Conservation (phyloP, 495 filamentous ascomycete genomes). For the Penicillium fimorum region DNA sequence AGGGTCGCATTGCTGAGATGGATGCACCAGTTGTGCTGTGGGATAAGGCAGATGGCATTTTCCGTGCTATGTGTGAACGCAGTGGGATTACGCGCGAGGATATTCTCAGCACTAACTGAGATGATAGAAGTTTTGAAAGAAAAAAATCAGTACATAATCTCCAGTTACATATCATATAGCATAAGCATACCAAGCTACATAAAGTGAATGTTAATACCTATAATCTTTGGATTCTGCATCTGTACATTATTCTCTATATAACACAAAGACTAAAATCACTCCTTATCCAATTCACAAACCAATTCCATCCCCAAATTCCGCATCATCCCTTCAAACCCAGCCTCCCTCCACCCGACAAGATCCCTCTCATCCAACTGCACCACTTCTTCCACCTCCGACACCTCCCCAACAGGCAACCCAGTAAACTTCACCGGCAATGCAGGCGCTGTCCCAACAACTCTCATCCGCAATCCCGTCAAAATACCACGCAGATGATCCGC, state of each 20-base stretch:
- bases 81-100: conserved; percentile 81
- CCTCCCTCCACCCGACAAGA: conserved; percentile 26
- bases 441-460: conserved; percentile 25
- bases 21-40: conserved; percentile 72
- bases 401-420: conserved; percentile 22
- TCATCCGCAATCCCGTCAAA: conserved; percentile 25
- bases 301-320: conserved; percentile 32
- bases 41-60: conserved; percentile 67
- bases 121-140: not conserved
- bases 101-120: conserved; percentile 24
- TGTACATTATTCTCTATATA: not conserved
- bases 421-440: conserved; percentile 22
- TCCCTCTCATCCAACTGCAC: conserved; percentile 26
- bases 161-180: not conserved
- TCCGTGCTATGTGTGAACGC: conserved; percentile 87
- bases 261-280: not conserved
- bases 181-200: not conserved
- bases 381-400: conserved; percentile 20
- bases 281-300: conserved; percentile 31
- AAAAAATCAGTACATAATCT: not conserved
- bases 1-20: conserved; percentile 80
- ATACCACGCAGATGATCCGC: conserved; percentile 25
- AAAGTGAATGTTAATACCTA: not conserved
- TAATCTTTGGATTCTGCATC: not conserved
- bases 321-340: conserved; percentile 30